phyloP scores from a whole-genome alignment of 169 alveolate species.

The Cryptosporidium sp. region DNA sequence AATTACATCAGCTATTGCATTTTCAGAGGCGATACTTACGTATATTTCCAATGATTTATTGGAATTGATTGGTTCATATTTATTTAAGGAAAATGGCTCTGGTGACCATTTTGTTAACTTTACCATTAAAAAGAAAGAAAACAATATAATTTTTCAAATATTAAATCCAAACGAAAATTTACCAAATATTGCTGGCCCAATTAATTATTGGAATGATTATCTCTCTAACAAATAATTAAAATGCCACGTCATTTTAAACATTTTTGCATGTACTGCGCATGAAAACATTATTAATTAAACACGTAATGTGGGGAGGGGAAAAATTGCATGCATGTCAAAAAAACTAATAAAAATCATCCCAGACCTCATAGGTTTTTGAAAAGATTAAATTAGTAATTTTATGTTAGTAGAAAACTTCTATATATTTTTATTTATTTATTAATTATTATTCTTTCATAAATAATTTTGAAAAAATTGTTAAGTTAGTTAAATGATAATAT shows the following conservation, averaged over 20 bases:
- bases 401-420: not conserved
- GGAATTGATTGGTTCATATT: not conserved
- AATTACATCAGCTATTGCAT: conserved; percentile 24
- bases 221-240: not conserved
- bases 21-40: conserved; percentile 18
- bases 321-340: conserved; percentile 9
- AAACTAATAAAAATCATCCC: not conserved
- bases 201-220: conserved; percentile 23
- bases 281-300: not conserved
- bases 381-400: not conserved
- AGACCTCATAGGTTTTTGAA: not conserved
- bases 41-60: conserved; percentile 20
- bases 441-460: not conserved
- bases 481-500: not conserved
- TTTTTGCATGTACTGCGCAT: not conserved
- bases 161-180: conserved; percentile 5
- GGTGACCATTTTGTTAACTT: conserved; percentile 25
- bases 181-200: conserved; percentile 66
- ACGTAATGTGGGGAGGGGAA: conserved; percentile 9
- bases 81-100: not conserved
- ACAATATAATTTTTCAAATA: conserved; percentile 6
- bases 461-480: not conserved
- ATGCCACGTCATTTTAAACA: not conserved
- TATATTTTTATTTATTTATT: not conserved
- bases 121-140: conserved; percentile 10